Conservation (phyloP, 768 basidiomycete species). For the Trametes elegans region DNA sequence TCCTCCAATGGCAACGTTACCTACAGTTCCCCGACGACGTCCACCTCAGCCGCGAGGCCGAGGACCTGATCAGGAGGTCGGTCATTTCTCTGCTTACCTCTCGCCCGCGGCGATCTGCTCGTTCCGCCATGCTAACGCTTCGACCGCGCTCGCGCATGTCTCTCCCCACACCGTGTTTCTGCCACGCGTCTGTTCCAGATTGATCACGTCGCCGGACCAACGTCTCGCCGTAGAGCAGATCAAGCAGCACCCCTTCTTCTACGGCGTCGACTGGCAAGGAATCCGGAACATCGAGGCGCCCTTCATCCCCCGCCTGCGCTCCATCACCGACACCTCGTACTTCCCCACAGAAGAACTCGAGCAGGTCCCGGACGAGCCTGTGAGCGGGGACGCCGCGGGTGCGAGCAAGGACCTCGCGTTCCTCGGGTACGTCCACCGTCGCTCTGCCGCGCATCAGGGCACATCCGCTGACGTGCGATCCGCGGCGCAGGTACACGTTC, state of each 20-base stretch:
- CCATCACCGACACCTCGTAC: slow-evolving; percentile 96
- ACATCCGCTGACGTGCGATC: background rate
- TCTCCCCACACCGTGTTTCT: background rate
- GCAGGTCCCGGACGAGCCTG: slow-evolving; percentile 55
- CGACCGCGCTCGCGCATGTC: background rate
- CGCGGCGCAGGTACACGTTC: slow-evolving; percentile 63
- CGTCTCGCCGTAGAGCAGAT: slow-evolving; percentile 83
- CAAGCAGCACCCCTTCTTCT: slow-evolving; percentile 90
- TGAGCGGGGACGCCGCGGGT: slow-evolving; percentile 36
- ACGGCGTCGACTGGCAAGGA: slow-evolving; percentile 90
- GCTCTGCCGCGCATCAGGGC: background rate
- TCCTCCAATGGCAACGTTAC: slow-evolving; percentile 89
- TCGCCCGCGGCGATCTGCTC: background rate
- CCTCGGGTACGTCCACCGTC: slow-evolving; percentile 40
- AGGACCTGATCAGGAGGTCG: slow-evolving; percentile 83
- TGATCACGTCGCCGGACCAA: slow-evolving; percentile 82
- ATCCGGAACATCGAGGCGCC: slow-evolving; percentile 91
- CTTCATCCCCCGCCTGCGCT: slow-evolving; percentile 92
- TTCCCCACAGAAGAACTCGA: slow-evolving; percentile 95
- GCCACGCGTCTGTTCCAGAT: slow-evolving; percentile 36
- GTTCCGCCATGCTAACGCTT: background rate
- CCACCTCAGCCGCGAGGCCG: slow-evolving; percentile 86
- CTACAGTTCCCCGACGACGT: slow-evolving; percentile 93
- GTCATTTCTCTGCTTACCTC: slow-evolving; percentile 22
- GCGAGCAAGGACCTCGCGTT: slow-evolving; percentile 58